phyloP scores from a whole-genome alignment of 768 basidiomycete genomes.

The Suillus brevipes region DNA sequence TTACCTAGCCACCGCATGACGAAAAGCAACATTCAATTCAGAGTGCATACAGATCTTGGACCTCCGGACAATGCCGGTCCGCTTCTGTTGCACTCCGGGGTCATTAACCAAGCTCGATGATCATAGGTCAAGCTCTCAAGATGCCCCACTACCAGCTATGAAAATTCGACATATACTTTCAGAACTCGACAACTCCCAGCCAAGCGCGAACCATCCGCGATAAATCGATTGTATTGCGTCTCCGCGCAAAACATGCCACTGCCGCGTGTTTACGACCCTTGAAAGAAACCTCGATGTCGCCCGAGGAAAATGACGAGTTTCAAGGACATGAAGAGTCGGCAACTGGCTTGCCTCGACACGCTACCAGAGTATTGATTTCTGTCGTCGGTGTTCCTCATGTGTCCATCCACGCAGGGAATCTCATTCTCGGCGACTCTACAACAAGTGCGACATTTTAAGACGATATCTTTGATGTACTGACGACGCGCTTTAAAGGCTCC shows the following conservation, averaged over 20 bases:
- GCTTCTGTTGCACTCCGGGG: too few relatives aligned
- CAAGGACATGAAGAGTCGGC: not conserved
- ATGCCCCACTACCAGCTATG: too few relatives aligned
- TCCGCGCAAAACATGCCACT: not conserved
- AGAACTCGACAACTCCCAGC: too few relatives aligned
- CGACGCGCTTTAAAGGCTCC: slow-evolving; percentile 52
- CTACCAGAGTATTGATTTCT: slow-evolving; percentile 31
- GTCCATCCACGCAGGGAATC: slow-evolving; percentile 62
- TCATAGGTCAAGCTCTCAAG: too few relatives aligned
- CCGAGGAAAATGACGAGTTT: not conserved
- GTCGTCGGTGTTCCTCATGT: slow-evolving; percentile 77
- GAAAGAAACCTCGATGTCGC: not conserved
- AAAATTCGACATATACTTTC: too few relatives aligned
- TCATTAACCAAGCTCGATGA: too few relatives aligned
- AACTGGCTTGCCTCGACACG: not conserved
- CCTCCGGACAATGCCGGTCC: too few relatives aligned
- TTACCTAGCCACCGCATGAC: too few relatives aligned
- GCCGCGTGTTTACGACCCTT: not conserved
- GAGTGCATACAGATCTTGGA: too few relatives aligned
- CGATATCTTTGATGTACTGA: slow-evolving; percentile 14
- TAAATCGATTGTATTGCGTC: not conserved
- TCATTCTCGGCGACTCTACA: slow-evolving; percentile 71
- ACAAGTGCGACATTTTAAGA: slow-evolving; percentile 55
- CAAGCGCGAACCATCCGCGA: not conserved
- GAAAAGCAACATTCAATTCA: too few relatives aligned